Conservation (phyloP, 345 rosid species). For the Aquilaria malaccensis region DNA sequence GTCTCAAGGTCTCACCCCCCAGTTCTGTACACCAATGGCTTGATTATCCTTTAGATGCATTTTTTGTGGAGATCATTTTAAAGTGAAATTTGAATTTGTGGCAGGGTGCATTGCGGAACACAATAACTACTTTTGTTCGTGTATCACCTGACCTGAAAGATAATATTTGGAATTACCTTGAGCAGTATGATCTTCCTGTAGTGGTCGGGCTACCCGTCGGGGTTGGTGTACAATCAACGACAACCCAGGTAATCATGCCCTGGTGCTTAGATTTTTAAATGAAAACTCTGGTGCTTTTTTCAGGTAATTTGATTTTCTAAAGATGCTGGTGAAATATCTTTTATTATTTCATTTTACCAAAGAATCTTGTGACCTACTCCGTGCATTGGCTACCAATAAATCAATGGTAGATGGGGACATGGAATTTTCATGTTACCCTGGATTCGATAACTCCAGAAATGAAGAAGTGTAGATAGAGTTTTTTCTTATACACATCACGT, state of each 20-base stretch:
- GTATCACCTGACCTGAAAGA: conserved; percentile 75
- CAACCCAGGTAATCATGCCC: conserved; percentile 42
- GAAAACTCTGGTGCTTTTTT: neutral
- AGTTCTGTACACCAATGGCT: neutral
- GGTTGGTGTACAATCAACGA: conserved; percentile 40
- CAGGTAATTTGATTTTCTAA: neutral
- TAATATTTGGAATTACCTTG: conserved; percentile 79
- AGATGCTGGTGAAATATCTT: too few species aligned
- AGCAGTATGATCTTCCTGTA: conserved; percentile 92
- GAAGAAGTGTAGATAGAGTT: too few species aligned
- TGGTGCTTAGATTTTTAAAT: neutral
- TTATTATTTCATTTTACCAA: too few species aligned
- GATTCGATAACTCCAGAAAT: too few species aligned
- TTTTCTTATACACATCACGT: too few species aligned
- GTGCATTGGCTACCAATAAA: too few species aligned
- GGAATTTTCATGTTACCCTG: too few species aligned
- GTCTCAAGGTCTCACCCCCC: conserved; percentile 54
- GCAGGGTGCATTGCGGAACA: conserved; percentile 91
- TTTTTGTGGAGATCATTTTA: conserved; percentile 2
- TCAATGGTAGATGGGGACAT: too few species aligned
- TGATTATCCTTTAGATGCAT: conserved; percentile 1
- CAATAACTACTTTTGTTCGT: conserved; percentile 60
- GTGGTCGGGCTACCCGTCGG: conserved; percentile 59
- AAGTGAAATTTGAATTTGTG: conserved; percentile 16
- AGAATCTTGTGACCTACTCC: too few species aligned